Percentiles rank a stretch among this genome's conserved stretches.
Evolutionary conservation across 108 stramenopile species (phyloP).

Genomic region (Aurantiochytrium sp.): DNA sequence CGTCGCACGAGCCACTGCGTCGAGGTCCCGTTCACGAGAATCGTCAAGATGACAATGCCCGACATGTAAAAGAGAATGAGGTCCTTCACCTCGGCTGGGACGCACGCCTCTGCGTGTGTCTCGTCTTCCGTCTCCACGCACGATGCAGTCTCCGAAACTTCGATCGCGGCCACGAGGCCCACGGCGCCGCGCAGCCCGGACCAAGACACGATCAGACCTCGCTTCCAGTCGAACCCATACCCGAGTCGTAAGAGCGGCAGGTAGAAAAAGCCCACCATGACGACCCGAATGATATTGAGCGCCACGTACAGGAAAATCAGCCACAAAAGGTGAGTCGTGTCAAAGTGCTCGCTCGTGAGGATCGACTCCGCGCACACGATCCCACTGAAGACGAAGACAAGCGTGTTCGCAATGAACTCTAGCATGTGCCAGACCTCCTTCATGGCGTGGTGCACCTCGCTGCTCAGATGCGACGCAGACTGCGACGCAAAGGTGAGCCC

Average conservation of each 20-base stretch:
- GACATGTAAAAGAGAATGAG: slow-evolving; percentile 34
- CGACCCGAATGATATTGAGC: background rate
- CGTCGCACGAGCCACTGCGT: background rate
- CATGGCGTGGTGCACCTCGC: background rate
- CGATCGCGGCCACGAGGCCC: slow-evolving; percentile 71
- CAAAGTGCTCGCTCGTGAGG: background rate
- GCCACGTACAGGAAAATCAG: background rate
- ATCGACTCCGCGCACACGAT: slow-evolving; percentile 9
- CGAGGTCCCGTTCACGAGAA: slow-evolving; percentile 42
- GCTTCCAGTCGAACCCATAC: slow-evolving; percentile 42
- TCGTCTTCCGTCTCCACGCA: background rate
- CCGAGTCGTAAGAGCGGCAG: background rate
- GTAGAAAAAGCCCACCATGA: slow-evolving; percentile 20
- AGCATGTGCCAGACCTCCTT: slow-evolving; percentile 39
- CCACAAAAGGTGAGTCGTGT: background rate
- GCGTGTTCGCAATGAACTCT: slow-evolving; percentile 39
- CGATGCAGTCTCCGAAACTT: slow-evolving; percentile 32
- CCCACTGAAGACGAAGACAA: slow-evolving; percentile 37
- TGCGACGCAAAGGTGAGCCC: slow-evolving; percentile 41
- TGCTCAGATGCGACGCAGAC: slow-evolving; percentile 25
- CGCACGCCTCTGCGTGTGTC: slow-evolving; percentile 29
- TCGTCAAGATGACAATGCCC: slow-evolving; percentile 38
- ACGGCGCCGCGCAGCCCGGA: slow-evolving; percentile 78
- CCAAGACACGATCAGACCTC: slow-evolving; percentile 62
- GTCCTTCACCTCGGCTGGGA: background rate